Evolutionary conservation across 805 yeast species (phyloP), one percentile per base, ranked within the genome.

Genomic region (Millerozyma miso): DNA sequence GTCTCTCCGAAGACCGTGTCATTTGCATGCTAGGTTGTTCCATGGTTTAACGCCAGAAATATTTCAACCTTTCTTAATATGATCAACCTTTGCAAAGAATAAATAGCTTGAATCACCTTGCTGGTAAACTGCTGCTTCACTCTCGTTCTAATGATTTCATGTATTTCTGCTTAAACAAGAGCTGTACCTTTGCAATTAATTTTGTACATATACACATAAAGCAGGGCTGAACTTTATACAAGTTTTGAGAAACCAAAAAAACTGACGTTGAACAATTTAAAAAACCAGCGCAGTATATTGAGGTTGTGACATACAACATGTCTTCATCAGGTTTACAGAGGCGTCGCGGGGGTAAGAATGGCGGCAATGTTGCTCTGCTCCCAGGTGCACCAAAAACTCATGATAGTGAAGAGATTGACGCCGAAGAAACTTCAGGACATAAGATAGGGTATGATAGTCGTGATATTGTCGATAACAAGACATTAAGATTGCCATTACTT

Each of bases 361-460:
- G 58, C 19, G 51, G 53, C 19, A 48, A 57, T 7, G 38, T 56
- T n/a, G 47, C 43, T 31, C 52, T 48, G 36, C 46, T 46, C 35
- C 39, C 49, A 18, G 42, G 52, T 10, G 51, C 60, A 32, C 47
- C 62, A 37, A 47, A 44, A 31, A 49, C 61, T 13, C 51, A 46
- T 38, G 65, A 59, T 41, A 64, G 58, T 17, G 64, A 60, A 35
- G 57, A 56, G 23, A 57, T 51, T 13, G 46, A 50, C n/a, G 40
- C 23, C 33, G 42, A 44, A 7, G 35, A 40, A 8, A 37, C 56
- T 40, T 55, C 58, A 15, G 77, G 74, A 39, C 88, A 81, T 55
- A 83, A 80, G 59, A 76, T 88, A 44, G 96, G 89, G 4, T 83
- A 80, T 55, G 98, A 90, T 62, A 89, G 95, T 19, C 73, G 77